Conservation (phyloP, 2,329 filamentous ascomycete genomes). For the Microcyclospora pomicola region DNA sequence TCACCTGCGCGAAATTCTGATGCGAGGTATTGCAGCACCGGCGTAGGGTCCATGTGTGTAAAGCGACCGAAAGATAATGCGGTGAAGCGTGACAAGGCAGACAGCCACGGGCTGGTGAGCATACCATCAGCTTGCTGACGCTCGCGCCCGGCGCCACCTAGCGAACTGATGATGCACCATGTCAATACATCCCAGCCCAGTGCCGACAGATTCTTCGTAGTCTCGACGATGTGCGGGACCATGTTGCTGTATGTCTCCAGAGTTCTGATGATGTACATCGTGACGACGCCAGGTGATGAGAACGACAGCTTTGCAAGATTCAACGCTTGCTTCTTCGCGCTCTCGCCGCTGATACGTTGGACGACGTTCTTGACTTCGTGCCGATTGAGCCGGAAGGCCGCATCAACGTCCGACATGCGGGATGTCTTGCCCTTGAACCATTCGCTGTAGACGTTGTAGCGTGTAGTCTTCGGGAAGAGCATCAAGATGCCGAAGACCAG, state of each 20-base stretch:
- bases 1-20: slow-evolving; percentile 71
- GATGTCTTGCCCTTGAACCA: slow-evolving; percentile 75
- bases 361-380: slow-evolving; percentile 73
- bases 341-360: slow-evolving; percentile 80
- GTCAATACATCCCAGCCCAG: slow-evolving; percentile 86
- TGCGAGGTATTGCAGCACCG: slow-evolving; percentile 80
- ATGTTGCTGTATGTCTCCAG: slow-evolving; percentile 91
- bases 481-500: slow-evolving; percentile 76
- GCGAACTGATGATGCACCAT: slow-evolving; percentile 73
- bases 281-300: slow-evolving; percentile 80
- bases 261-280: slow-evolving; percentile 75
- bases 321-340: slow-evolving; percentile 73
- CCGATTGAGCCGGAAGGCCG: slow-evolving; percentile 62
- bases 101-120: slow-evolving; percentile 82
- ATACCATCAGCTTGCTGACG: slow-evolving; percentile 51
- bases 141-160: slow-evolving; percentile 44
- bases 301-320: slow-evolving; percentile 84
- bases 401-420: slow-evolving; percentile 60
- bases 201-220: slow-evolving; percentile 83
- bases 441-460: slow-evolving; percentile 84
- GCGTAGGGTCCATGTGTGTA: slow-evolving; percentile 65
- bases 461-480: slow-evolving; percentile 58
- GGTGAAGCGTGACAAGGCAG: slow-evolving; percentile 78
- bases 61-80: slow-evolving; percentile 84
- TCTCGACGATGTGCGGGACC: slow-evolving; percentile 88